These are phyloP conservation scores for Climacium dendroides DNA, from an alignment of 225 moss, liverwort and hornwort species.

Conservation along the genomic window DNA sequence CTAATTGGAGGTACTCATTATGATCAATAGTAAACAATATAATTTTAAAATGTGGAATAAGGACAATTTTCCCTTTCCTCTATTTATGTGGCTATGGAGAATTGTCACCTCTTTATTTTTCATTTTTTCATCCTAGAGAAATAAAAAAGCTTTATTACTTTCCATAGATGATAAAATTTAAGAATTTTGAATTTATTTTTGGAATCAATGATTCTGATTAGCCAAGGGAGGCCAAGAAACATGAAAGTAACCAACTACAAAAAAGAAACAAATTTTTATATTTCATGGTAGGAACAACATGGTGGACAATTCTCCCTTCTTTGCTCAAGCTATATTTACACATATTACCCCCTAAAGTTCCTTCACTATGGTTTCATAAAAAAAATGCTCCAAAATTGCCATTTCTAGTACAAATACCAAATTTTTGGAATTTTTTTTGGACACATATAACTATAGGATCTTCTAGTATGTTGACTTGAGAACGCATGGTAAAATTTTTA, in stretches of 20 bases:
- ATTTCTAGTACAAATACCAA: too few relatives aligned
- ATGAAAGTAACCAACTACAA: not conserved
- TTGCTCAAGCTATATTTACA: accelerated
- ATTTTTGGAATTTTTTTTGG: too few relatives aligned
- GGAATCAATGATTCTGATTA: not conserved
- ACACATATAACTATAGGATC: too few relatives aligned
- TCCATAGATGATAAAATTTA: not conserved
- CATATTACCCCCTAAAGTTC: too few relatives aligned
- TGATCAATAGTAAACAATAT: too few relatives aligned
- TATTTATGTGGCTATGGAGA: accelerated
- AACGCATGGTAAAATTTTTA: too few relatives aligned
- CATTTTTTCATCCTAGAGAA: not conserved
- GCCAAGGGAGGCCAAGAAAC: not conserved
- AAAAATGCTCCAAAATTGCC: too few relatives aligned
- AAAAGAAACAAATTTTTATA: not conserved
- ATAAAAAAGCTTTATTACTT: not conserved
- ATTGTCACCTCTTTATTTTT: not conserved
- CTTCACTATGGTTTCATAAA: too few relatives aligned
- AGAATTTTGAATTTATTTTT: not conserved
- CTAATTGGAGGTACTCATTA: accelerated
- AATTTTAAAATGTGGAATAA: not conserved
- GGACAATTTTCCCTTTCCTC: accelerated
- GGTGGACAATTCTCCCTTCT: not conserved
- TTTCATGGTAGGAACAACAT: not conserved
- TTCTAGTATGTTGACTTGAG: too few relatives aligned